phyloP scores from a whole-genome alignment of 1,284 basidiomycete species.

The Melanopsichium pennsylvanicum region DNA sequence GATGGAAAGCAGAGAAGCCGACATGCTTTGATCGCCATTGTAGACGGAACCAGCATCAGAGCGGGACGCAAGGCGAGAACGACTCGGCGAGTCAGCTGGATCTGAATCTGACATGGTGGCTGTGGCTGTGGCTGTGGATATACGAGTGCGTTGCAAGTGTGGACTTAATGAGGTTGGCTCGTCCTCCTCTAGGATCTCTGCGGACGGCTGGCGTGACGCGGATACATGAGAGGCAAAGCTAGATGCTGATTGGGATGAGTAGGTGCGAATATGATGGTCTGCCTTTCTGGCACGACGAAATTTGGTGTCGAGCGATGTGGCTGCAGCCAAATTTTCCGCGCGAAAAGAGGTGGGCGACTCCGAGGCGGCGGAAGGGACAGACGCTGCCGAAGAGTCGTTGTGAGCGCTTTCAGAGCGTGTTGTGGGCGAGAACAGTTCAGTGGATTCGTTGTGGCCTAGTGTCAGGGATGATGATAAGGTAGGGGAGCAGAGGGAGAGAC shows the following conservation, averaged over 20 bases:
- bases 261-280: constrained; percentile 37
- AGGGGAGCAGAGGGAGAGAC: constrained; percentile 39
- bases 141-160: neutral
- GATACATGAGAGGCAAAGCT: constrained; percentile 42
- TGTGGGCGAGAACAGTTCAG: constrained; percentile 24
- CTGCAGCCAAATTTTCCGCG: constrained; percentile 10
- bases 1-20: constrained; percentile 41
- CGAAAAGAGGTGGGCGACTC: constrained; percentile 23
- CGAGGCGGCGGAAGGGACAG: constrained; percentile 10
- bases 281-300: constrained; percentile 35
- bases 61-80: constrained; percentile 22
- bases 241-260: constrained; percentile 28
- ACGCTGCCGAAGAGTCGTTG: neutral
- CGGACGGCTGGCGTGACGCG: constrained; percentile 14
- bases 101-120: constrained; percentile 11
- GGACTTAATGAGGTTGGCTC: constrained; percentile 12
- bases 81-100: constrained; percentile 10
- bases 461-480: constrained; percentile 24
- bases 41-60: constrained; percentile 31
- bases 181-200: constrained; percentile 36
- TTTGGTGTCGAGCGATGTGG: constrained; percentile 20
- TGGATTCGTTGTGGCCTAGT: constrained; percentile 7
- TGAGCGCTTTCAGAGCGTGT: constrained; percentile 2
- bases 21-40: constrained; percentile 22
- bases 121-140: neutral